Percentiles rank a stretch among this genome's conserved stretches.
Conservation (phyloP, 371 early-diverging fungal genomes). For the Mortierella sp. region DNA sequence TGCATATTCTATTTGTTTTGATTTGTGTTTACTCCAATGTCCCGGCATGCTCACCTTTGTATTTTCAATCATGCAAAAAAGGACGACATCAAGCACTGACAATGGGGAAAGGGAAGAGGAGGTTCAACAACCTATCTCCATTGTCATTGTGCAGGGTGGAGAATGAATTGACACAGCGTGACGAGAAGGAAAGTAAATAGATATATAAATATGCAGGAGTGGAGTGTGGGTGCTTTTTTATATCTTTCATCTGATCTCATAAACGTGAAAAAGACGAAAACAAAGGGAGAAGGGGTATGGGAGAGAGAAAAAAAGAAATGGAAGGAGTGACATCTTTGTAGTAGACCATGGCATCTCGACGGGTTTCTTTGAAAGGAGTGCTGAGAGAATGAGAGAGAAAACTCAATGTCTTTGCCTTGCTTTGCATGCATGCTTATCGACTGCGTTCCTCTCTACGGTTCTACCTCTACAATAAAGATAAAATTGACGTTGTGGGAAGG, state of each 20-base stretch:
- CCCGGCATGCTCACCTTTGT: not conserved
- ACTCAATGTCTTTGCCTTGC: too few species aligned
- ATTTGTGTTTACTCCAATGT: not conserved
- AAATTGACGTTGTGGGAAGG: not conserved
- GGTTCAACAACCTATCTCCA: not conserved
- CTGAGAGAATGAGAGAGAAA: not conserved
- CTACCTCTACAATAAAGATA: not conserved
- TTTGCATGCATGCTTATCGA: not conserved
- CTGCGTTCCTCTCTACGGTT: not conserved
- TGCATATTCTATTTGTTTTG: not conserved
- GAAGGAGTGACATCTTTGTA: not conserved
- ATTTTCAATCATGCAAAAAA: slow-evolving; percentile 18
- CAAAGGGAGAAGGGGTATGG: too few species aligned
- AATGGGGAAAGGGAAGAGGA: not conserved
- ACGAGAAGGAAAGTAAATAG: not conserved
- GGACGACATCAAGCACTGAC: too few species aligned
- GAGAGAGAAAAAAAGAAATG: not conserved
- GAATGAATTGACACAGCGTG: not conserved
- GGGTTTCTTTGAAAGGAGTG: not conserved
- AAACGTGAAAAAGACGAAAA: not conserved
- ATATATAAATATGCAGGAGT: not conserved
- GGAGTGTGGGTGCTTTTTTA: not conserved
- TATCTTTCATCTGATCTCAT: slow-evolving; percentile 6
- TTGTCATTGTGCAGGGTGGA: not conserved
- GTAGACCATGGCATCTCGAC: not conserved